Conservation (phyloP, 2,329 filamentous ascomycete species). For the Aschersonia sp. region DNA sequence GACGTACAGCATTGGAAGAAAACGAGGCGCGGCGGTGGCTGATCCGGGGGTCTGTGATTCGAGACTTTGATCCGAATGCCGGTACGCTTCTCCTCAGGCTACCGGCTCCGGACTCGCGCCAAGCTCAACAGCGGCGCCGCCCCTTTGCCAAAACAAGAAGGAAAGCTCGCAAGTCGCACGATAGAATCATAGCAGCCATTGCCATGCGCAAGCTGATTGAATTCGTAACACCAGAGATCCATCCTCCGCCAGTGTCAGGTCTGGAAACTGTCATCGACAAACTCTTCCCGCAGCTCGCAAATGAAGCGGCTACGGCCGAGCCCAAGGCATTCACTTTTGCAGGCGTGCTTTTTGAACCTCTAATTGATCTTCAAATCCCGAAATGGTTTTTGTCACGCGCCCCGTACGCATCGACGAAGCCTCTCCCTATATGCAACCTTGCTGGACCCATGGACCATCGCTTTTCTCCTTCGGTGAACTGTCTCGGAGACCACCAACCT, state of each 20-base stretch:
- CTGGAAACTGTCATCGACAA: conserved; percentile 30
- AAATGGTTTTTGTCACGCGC: conserved; percentile 31
- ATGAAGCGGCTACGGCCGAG: conserved; percentile 3
- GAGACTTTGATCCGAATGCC: conserved; percentile 29
- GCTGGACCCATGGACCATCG: conserved; percentile 9
- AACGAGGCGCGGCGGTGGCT: conserved; percentile 40
- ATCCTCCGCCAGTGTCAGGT: conserved; percentile 24
- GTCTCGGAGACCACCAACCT: conserved; percentile 1
- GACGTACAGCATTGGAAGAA: conserved; percentile 27
- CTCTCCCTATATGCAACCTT: conserved; percentile 13
- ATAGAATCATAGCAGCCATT: conserved; percentile 28
- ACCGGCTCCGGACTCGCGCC: conserved; percentile 16
- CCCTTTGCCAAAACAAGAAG: conserved; percentile 10
- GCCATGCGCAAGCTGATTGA: conserved; percentile 32
- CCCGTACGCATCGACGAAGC: conserved; percentile 26
- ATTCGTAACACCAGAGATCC: conserved; percentile 33
- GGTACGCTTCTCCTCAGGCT: conserved; percentile 33
- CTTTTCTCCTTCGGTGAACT: neutral
- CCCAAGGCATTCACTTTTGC: conserved; percentile 27
- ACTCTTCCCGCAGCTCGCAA: conserved; percentile 31
- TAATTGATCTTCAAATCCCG: conserved; percentile 7
- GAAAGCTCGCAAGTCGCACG: conserved; percentile 16
- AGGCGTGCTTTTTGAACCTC: conserved; percentile 22
- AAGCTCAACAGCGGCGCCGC: conserved; percentile 4
- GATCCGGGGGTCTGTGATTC: conserved; percentile 27